Conservation (phyloP, 163 green algal species). For the Coccomyxa subellipsoidea region DNA sequence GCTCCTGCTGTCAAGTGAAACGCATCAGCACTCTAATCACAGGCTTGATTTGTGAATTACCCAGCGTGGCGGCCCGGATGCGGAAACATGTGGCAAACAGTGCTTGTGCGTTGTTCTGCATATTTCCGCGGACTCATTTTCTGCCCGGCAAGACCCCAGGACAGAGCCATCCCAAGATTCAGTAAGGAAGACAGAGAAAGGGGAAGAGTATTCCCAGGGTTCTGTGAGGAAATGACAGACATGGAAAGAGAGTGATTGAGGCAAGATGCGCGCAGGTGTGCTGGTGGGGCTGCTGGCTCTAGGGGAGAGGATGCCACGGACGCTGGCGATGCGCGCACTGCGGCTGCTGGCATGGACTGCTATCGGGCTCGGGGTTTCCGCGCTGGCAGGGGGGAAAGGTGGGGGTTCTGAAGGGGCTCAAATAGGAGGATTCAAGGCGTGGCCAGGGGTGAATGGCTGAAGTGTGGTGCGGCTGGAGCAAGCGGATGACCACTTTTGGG, state of each 20-base stretch:
- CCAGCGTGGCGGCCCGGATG: too few relatives aligned
- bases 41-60: neutral
- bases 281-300: conserved; percentile 61
- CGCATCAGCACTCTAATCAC: neutral
- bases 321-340: neutral
- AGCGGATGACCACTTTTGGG: neutral
- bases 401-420: neutral
- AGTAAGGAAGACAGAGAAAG: neutral
- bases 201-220: neutral
- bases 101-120: too few relatives aligned
- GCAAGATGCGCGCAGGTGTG: conserved; percentile 55
- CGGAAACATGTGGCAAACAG: too few relatives aligned
- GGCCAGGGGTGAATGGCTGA: neutral
- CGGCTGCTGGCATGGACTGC: conserved; percentile 37
- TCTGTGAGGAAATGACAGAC: neutral
- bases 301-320: conserved; percentile 49
- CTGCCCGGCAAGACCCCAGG: too few relatives aligned
- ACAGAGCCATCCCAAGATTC: neutral
- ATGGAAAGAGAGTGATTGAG: neutral
- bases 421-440: neutral
- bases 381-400: conserved; percentile 35
- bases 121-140: too few relatives aligned
- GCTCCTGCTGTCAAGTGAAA: neutral
- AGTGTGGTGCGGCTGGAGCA: neutral
- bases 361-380: conserved; percentile 38